Evolutionary conservation across 1,284 basidiomycete genomes (phyloP), one percentile per base, ranked within the genome.

Genomic region (Thecaphora frezii): DNA sequence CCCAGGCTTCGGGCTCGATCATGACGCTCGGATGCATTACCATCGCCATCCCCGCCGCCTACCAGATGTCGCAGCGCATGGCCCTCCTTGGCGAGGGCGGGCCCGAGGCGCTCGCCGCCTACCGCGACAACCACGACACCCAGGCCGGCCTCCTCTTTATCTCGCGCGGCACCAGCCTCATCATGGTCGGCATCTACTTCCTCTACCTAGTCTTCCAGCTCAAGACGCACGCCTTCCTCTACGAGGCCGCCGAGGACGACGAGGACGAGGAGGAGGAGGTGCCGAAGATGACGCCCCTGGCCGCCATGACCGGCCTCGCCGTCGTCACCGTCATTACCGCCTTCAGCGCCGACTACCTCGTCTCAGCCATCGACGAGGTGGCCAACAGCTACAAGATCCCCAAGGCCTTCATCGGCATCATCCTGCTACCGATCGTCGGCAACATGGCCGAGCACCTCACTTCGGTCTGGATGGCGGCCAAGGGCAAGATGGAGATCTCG

Each of bases 1-100:
- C 76, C 22, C 76, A 78, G 63, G 75, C 76, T 1, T 65, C 57
- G 14, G 74, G 64, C 39, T 71, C 68, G n/a, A 76, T 94, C 55
- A 89, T 93, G 89, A 92, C 89, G 4, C 82, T 94, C 33, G 85
- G 91, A 7, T 90, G 89, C 78, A 91, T 93, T 78, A 92, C 91
- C 25, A 84, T 96, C 39, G 88, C 93, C 60, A 88, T 96, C 54
- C 91, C 91, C n/a, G 91, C 91, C 28, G 91, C 91, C 1, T 93
- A 91, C 74, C 84, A 87, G 73, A 60, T 58, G 48, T 65, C 65
- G 24, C 39, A 61, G 30, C 64, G 54, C 22, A 41, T 48, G 7
- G 23, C 66, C 65, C 71, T 77, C 39, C 73, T 80, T 45, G 65
- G 79, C 1, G 77, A 77, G 3, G 66, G 68, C 33, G 53, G 62